Evolutionary conservation across 2,329 filamentous ascomycete genomes (phyloP).

Genomic region (Orbilia ellipsospora): DNA sequence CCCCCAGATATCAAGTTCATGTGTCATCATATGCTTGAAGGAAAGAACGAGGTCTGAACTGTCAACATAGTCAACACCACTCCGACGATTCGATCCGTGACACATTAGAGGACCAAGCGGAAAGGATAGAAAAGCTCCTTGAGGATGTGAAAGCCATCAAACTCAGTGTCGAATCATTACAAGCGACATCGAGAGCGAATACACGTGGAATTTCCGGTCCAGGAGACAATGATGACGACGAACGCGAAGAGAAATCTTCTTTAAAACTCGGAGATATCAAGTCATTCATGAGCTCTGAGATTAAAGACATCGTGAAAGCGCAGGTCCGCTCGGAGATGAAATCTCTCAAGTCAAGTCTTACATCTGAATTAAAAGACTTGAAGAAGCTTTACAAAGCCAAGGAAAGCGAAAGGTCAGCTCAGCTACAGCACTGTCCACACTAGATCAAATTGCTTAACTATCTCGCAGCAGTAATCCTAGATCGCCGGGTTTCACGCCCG

Average conservation of each 20-base stretch:
- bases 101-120: conserved; percentile 51
- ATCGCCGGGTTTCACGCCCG: conserved; percentile 52
- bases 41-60: conserved; percentile 51
- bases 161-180: conserved; percentile 39
- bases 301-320: conserved; percentile 54
- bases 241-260: conserved; percentile 28
- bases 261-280: conserved; percentile 34
- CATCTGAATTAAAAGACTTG: conserved; percentile 46
- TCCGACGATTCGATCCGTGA: conserved; percentile 53
- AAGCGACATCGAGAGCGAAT: conserved; percentile 48
- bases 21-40: conserved; percentile 29
- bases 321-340: conserved; percentile 55
- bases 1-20: conserved; percentile 26
- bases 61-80: conserved; percentile 52
- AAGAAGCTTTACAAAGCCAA: conserved; percentile 54
- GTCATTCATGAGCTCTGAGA: conserved; percentile 42
- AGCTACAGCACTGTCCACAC: background rate
- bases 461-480: conserved; percentile 40
- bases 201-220: conserved; percentile 42
- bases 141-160: conserved; percentile 53
- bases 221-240: conserved; percentile 38
- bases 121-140: conserved; percentile 52
- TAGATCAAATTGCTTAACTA: conserved; percentile 10
- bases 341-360: conserved; percentile 45
- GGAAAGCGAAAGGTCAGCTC: conserved; percentile 42